These are phyloP conservation scores for Neurospora tetraspora DNA, from an alignment of 495 filamentous ascomycete genomes.

Conservation along the genomic window DNA sequence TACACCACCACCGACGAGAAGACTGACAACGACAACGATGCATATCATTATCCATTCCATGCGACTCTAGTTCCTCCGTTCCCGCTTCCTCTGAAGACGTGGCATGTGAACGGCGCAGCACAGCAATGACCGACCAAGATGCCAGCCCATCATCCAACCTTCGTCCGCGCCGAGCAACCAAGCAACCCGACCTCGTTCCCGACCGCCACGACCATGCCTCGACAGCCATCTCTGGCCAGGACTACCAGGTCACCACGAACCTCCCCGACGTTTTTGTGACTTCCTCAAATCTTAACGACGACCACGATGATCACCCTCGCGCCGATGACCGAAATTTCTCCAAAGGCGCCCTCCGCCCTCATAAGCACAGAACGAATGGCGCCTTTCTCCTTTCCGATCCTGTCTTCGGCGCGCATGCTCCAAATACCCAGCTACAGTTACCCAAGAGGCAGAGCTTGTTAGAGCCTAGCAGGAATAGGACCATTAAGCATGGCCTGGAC, in stretches of 20 bases:
- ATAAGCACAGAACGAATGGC: slow-evolving; percentile 34
- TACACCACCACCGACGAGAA: not conserved
- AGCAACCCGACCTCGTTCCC: slow-evolving; percentile 7
- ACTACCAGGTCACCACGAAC: slow-evolving; percentile 7
- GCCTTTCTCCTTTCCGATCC: slow-evolving; percentile 36
- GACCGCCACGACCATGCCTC: slow-evolving; percentile 6
- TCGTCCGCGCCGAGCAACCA: slow-evolving; percentile 12
- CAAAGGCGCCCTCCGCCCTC: slow-evolving; percentile 15
- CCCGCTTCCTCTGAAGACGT: not conserved
- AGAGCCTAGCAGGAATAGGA: slow-evolving; percentile 4
- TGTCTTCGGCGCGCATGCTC: slow-evolving; percentile 7
- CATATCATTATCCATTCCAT: not conserved
- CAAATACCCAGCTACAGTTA: not conserved
- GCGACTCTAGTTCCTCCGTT: not conserved
- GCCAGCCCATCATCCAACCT: slow-evolving; percentile 12
- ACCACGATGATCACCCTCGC: slow-evolving; percentile 2
- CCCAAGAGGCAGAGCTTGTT: slow-evolving; percentile 7
- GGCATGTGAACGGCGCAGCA: slow-evolving; percentile 7
- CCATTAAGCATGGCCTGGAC: slow-evolving; percentile 3
- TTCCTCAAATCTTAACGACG: not conserved
- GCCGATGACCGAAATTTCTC: slow-evolving; percentile 15
- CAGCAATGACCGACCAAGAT: slow-evolving; percentile 19
- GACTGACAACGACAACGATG: not conserved
- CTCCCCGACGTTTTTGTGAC: not conserved
- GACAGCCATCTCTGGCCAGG: slow-evolving; percentile 1